Evolutionary conservation across 2,329 filamentous ascomycete genomes (phyloP).

Genomic region (Claviceps pazoutovae): DNA sequence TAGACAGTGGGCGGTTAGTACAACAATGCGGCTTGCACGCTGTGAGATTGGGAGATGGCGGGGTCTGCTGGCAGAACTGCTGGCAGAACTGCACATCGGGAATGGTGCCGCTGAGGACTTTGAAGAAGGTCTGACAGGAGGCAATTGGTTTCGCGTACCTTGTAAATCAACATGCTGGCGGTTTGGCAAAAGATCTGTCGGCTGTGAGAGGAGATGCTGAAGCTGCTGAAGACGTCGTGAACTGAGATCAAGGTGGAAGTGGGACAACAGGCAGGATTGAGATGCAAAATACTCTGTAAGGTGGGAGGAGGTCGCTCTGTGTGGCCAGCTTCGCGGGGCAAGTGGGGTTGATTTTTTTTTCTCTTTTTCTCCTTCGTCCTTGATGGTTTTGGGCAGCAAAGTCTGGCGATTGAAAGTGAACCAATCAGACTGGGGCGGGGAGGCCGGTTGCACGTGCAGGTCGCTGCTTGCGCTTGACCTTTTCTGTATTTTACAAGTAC

Average conservation of each 20-base stretch:
- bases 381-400: no score
- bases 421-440: no score
- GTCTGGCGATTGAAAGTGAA: no score
- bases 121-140: neutral
- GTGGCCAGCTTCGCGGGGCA: neutral
- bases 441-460: no score
- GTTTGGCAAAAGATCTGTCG: conserved; percentile 12
- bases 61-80: no score
- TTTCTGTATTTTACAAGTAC: no score
- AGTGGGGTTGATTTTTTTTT: neutral
- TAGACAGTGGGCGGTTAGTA: conserved; percentile 27
- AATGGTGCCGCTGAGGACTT: no score
- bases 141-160: conserved; percentile 29
- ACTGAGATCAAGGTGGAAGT: conserved; percentile 1
- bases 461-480: no score
- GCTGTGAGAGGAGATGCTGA: conserved; percentile 8
- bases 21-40: neutral
- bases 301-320: neutral
- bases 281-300: conserved; percentile 2
- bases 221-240: conserved; percentile 3
- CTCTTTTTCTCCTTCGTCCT: neutral
- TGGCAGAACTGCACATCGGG: no score
- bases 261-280: neutral
- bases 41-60: conserved; percentile 2
- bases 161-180: conserved; percentile 62